Evolutionary conservation across 306 rosid species (phyloP).

Genomic region (Dryas alaskensis): DNA sequence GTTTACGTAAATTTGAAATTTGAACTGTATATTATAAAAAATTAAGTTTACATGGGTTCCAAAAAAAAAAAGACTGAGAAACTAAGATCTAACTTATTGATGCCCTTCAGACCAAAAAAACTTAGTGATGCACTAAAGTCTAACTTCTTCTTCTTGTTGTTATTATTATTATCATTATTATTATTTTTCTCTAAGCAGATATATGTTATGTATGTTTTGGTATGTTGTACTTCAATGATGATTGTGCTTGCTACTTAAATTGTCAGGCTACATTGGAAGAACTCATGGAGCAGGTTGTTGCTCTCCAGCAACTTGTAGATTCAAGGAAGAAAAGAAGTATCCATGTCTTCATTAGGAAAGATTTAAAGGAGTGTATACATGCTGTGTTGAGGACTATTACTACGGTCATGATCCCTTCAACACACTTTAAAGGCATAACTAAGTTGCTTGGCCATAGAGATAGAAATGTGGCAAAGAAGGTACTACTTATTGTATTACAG

Average conservation of each 20-base stretch:
- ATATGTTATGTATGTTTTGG: background rate
- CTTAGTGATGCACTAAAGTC: no score
- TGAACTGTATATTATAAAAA: background rate
- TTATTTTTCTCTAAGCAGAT: background rate
- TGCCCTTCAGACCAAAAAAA: no score
- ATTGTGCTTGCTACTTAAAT: slow-evolving; percentile 2
- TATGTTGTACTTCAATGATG: background rate
- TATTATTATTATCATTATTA: background rate
- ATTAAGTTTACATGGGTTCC: background rate
- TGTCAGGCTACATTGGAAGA: slow-evolving; percentile 57
- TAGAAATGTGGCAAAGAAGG: slow-evolving; percentile 64
- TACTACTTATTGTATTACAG: slow-evolving; percentile 36
- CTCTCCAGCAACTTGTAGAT: slow-evolving; percentile 56
- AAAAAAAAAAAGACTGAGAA: background rate
- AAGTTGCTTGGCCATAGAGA: slow-evolving; percentile 62
- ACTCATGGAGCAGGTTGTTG: slow-evolving; percentile 70
- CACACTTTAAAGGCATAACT: slow-evolving; percentile 57
- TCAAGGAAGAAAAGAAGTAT: slow-evolving; percentile 46
- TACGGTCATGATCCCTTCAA: slow-evolving; percentile 52
- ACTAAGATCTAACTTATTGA: background rate
- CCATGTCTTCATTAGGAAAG: slow-evolving; percentile 52
- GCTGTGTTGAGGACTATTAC: slow-evolving; percentile 52
- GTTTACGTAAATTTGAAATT: background rate
- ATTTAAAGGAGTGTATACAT: slow-evolving; percentile 56
- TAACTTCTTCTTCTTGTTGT: background rate